Evolutionary conservation across 2,329 filamentous ascomycete genomes (phyloP), one percentile per base, ranked within the genome.

Genomic region (Trichoderma endophyticum): DNA sequence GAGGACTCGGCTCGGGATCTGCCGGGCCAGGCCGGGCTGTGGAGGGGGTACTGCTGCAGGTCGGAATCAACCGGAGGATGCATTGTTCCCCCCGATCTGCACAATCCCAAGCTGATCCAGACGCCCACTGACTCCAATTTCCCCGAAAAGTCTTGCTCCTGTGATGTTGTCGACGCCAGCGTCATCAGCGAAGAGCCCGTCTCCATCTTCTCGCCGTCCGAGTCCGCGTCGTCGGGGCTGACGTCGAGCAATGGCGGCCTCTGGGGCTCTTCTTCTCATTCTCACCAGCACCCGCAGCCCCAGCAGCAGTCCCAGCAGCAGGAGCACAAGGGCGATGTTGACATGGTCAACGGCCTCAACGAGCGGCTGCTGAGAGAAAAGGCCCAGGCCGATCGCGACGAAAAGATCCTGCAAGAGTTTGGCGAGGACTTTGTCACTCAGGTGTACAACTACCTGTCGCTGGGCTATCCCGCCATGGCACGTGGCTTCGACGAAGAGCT

Each of bases 371-470:
- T 81, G 72, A 81, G 83, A 71, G 86, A 87, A 75, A 87, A 87
- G 78, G 83, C 80, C 6, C 81, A 82, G 14, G 84, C 83, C 18
- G 86, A 89, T 75, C 81, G 82, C 1, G 83, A 88, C 74, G 86
- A 87, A 66, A 85, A 86, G 76, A 88, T 90, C 73, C 79, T 83
- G 4, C 81, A 82, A 67, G 94, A 97, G 80, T 97, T 96, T 77
- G 86, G 91, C 73, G 93, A 97, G 79, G 86, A 86, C 4, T 97
- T 98, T 79, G 90, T 98, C 71, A 97, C 95, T 0, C 95, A 98
- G 81, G 95, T 98, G 8, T 98, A 97, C 86, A 98, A 98, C 81
- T 98, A 98, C 81, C 86, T 98, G 18, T 97, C 94, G 0, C 87
- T 98, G 6, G 95, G 95, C 6, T 98, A 98, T 80, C 95, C 95